Percentiles rank a stretch among this genome's conserved stretches.
Evolutionary conservation across 768 basidiomycete species (phyloP).

Genomic region (Porphyrellus cyaneotinctus): DNA sequence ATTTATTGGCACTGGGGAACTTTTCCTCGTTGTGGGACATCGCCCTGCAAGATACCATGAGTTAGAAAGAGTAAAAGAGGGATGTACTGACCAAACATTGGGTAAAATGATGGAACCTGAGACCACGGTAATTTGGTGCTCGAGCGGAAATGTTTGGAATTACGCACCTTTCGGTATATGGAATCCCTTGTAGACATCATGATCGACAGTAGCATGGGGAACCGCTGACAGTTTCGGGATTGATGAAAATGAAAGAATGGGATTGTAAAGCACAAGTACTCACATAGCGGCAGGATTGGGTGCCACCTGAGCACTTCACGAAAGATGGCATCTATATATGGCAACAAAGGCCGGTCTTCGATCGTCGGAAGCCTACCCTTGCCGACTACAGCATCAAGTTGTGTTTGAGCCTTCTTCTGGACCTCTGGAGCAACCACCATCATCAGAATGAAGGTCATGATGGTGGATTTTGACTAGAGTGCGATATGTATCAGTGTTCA

Average conservation of each 20-base stretch:
- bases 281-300: background rate
- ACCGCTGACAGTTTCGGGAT: background rate
- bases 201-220: background rate
- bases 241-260: background rate
- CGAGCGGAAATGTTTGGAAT: too few species aligned
- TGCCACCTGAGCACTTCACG: background rate
- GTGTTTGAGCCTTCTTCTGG: background rate
- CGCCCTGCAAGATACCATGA: slow-evolving; percentile 11
- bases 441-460: too few species aligned
- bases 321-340: too few species aligned
- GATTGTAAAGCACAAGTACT: too few species aligned
- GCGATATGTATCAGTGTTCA: too few species aligned
- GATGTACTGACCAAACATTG: too few species aligned
- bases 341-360: background rate
- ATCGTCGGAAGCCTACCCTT: background rate
- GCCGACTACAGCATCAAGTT: background rate
- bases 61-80: too few species aligned
- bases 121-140: too few species aligned
- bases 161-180: background rate
- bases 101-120: too few species aligned
- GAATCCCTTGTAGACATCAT: background rate
- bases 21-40: slow-evolving; percentile 21
- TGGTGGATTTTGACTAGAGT: background rate
- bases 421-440: background rate
- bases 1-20: slow-evolving; percentile 34